phyloP scores from a whole-genome alignment of 2,329 filamentous ascomycete genomes.

The Curvularia spicifera region DNA sequence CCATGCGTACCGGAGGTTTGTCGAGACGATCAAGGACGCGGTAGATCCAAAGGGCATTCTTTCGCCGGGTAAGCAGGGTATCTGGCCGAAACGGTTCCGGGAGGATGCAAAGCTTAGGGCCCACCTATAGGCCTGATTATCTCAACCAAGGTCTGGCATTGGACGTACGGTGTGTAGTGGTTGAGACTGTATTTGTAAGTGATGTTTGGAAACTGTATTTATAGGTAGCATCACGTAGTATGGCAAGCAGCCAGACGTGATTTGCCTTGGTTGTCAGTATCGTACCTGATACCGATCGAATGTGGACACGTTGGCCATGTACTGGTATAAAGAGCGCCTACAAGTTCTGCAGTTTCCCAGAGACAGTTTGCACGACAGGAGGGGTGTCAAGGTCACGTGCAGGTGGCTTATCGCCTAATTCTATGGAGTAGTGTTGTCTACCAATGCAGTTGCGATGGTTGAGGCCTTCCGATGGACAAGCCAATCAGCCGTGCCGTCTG shows the following conservation, averaged over 20 bases:
- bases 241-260: not conserved
- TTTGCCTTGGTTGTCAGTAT: not conserved
- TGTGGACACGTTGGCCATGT: not conserved
- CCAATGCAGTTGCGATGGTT: not conserved
- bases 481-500: no score
- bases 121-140: constrained; percentile 20
- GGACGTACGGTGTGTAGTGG: not conserved
- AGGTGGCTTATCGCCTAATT: not conserved
- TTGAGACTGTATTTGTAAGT: not conserved
- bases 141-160: not conserved
- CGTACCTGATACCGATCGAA: not conserved
- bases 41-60: constrained; percentile 43
- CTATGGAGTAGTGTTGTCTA: not conserved
- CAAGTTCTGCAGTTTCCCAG: no score
- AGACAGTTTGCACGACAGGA: no score
- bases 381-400: not conserved
- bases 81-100: constrained; percentile 40
- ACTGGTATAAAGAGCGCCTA: no score
- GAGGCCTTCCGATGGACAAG: not conserved
- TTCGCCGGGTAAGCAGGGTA: constrained; percentile 42
- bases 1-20: constrained; percentile 40
- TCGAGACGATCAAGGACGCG: constrained; percentile 44
- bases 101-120: constrained; percentile 32
- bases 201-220: no score
- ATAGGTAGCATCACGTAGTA: no score